These are phyloP conservation scores for Mucor sp. DNA, from an alignment of 371 early-diverging fungal species.

Conservation along the genomic window DNA sequence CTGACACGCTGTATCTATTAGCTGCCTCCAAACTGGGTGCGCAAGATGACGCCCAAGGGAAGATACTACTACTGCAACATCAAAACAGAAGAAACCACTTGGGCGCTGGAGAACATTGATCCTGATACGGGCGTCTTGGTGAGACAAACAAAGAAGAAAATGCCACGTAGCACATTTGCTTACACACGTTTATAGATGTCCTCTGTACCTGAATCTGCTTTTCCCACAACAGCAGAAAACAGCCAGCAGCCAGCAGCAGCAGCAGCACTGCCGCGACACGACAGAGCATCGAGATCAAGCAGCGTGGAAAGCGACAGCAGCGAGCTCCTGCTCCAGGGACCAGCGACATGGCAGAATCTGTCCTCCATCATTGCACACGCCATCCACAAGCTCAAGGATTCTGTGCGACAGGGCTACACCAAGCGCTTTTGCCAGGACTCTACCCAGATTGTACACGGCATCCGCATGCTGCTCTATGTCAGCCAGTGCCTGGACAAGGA, in stretches of 20 bases:
- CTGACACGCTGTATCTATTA: background rate
- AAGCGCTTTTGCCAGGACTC: slow-evolving; percentile 26
- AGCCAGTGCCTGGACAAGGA: slow-evolving; percentile 78
- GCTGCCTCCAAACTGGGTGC: slow-evolving; percentile 67
- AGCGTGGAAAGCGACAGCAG: background rate
- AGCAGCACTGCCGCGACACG: background rate
- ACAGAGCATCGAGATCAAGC: background rate
- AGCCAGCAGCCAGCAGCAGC: background rate
- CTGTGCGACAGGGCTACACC: slow-evolving; percentile 57
- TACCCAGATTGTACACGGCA: slow-evolving; percentile 68
- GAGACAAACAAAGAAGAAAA: slow-evolving; percentile 4
- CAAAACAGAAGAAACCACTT: slow-evolving; percentile 78
- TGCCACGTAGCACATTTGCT: background rate
- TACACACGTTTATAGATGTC: background rate
- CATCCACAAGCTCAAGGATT: slow-evolving; percentile 65
- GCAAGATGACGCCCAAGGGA: slow-evolving; percentile 63
- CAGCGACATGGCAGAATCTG: slow-evolving; percentile 62
- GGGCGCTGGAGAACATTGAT: slow-evolving; percentile 56
- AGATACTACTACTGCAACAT: slow-evolving; percentile 78
- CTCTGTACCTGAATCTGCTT: slow-evolving; percentile 4
- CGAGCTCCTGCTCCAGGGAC: background rate
- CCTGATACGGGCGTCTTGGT: slow-evolving; percentile 42
- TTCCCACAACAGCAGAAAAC: background rate
- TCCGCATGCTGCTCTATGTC: slow-evolving; percentile 80
- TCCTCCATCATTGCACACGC: slow-evolving; percentile 63